These are phyloP conservation scores for Phaeoacremonium minimum DNA, from an alignment of 2,329 filamentous ascomycete species.

Conservation along the genomic window DNA sequence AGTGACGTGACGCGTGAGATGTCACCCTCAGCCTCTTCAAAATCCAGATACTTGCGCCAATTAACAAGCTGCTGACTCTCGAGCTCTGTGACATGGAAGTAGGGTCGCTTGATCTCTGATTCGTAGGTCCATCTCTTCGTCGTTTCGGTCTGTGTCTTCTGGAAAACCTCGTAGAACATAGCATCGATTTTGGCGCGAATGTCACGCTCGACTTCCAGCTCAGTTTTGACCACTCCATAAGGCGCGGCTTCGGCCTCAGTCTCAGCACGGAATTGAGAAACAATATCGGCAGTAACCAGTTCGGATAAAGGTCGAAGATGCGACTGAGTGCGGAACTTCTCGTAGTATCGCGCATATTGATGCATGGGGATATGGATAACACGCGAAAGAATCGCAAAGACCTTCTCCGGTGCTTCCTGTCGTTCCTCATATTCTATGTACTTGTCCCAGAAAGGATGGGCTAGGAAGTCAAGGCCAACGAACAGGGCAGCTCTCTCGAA, in stretches of 20 bases:
- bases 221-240: conserved; percentile 48
- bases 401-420: conserved; percentile 75
- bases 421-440: conserved; percentile 97
- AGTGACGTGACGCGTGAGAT: conserved; percentile 72
- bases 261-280: conserved; percentile 67
- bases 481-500: conserved; percentile 85
- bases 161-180: conserved; percentile 77
- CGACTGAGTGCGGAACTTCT: conserved; percentile 77
- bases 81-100: conserved; percentile 93
- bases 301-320: conserved; percentile 69
- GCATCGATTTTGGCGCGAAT: conserved; percentile 75
- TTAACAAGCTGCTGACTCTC: conserved; percentile 80
- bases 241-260: conserved; percentile 60
- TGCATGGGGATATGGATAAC: conserved; percentile 91
- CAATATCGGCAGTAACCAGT: conserved; percentile 62
- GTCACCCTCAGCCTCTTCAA: conserved; percentile 82
- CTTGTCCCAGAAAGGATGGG: conserved; percentile 98
- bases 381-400: conserved; percentile 78
- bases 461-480: conserved; percentile 88
- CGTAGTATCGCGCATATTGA: conserved; percentile 92
- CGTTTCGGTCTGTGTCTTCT: conserved; percentile 78
- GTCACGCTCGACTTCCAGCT: conserved; percentile 79
- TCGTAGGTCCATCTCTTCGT: conserved; percentile 94
- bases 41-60: conserved; percentile 96
- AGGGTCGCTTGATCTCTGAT: conserved; percentile 89